phyloP scores from a whole-genome alignment of 2,329 filamentous ascomycete species.

The Ceratocystis variospora region DNA sequence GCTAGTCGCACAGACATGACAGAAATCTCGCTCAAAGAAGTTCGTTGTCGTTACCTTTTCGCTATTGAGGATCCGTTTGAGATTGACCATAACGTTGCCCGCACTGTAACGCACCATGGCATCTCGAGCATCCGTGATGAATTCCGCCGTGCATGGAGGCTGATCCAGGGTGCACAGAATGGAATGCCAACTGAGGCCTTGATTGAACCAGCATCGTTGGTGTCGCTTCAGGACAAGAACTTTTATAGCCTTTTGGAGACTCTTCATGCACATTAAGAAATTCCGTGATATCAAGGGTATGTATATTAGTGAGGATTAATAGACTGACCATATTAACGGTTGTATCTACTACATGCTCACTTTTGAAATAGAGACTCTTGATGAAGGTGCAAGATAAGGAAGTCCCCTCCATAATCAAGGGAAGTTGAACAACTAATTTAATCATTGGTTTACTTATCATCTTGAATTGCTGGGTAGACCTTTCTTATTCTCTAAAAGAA shows the following conservation, averaged over 20 bases:
- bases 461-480: no score
- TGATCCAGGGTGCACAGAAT: conserved; percentile 41
- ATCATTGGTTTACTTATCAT: no score
- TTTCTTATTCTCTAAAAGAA: no score
- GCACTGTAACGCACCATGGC: conserved; percentile 71
- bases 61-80: conserved; percentile 91
- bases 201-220: conserved; percentile 36
- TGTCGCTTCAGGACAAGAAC: conserved; percentile 26
- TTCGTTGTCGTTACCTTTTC: conserved; percentile 69
- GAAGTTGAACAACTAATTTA: no score
- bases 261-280: conserved; percentile 10
- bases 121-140: conserved; percentile 74
- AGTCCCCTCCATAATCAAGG: no score
- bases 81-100: conserved; percentile 71
- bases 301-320: no score
- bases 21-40: conserved; percentile 44
- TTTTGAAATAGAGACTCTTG: no score
- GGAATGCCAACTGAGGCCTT: conserved; percentile 33
- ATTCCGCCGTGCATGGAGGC: conserved; percentile 64
- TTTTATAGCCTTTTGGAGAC: conserved; percentile 9
- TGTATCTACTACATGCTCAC: no score
- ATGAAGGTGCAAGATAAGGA: no score
- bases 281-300: no score
- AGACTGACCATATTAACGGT: no score
- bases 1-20: conserved; percentile 22